These are phyloP conservation scores for Lepiota brunneoincarnata DNA, from an alignment of 768 basidiomycete genomes.

Conservation along the genomic window DNA sequence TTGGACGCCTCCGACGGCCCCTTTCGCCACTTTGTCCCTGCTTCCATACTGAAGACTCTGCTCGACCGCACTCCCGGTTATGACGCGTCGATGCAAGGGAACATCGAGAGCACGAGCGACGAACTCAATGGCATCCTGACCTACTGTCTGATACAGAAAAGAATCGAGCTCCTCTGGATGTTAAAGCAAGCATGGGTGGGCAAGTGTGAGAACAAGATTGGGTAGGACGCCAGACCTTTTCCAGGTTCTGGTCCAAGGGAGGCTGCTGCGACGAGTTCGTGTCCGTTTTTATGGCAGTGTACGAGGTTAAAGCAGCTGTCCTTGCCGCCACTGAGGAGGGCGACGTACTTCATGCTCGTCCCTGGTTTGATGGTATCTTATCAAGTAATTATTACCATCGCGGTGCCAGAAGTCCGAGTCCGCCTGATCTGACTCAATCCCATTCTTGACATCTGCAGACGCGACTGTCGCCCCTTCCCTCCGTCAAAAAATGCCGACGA, in stretches of 20 bases:
- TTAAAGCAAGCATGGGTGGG: slow-evolving; percentile 19
- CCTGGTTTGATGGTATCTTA: slow-evolving; percentile 15
- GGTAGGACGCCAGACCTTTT: slow-evolving; percentile 59
- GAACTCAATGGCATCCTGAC: slow-evolving; percentile 87
- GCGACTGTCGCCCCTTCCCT: neutral
- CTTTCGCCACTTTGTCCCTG: slow-evolving; percentile 36
- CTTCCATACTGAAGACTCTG: slow-evolving; percentile 86
- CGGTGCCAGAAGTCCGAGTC: slow-evolving; percentile 7
- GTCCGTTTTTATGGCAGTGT: slow-evolving; percentile 84
- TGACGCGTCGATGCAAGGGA: slow-evolving; percentile 81
- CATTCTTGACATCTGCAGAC: slow-evolving; percentile 1
- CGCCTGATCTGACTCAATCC: slow-evolving; percentile 31
- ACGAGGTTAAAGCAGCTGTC: slow-evolving; percentile 95
- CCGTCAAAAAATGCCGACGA: slow-evolving; percentile 73
- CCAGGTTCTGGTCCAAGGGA: slow-evolving; percentile 82
- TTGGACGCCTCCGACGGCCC: slow-evolving; percentile 42
- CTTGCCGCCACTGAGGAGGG: slow-evolving; percentile 94
- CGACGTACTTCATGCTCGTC: slow-evolving; percentile 82
- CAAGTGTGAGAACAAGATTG: slow-evolving; percentile 13
- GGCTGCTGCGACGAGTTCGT: slow-evolving; percentile 85
- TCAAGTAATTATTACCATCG: slow-evolving; percentile 10
- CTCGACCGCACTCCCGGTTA: slow-evolving; percentile 77
- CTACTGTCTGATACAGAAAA: slow-evolving; percentile 98
- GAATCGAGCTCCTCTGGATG: slow-evolving; percentile 95
- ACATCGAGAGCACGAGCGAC: slow-evolving; percentile 84